phyloP scores from a whole-genome alignment of 1,284 basidiomycete genomes.

The Heliocybe sulcata region DNA sequence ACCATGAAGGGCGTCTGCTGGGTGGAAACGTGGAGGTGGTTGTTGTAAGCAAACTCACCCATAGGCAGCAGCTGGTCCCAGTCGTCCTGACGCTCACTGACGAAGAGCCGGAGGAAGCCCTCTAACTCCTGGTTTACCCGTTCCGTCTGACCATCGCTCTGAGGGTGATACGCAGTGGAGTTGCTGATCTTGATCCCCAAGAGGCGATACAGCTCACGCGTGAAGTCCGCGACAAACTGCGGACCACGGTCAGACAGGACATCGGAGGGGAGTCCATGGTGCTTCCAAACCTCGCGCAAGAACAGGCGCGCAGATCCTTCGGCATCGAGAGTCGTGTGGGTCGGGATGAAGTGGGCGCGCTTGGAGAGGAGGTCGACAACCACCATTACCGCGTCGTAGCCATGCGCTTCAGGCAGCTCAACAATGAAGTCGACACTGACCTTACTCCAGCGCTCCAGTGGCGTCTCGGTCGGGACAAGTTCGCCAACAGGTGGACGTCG shows the following conservation, averaged over 20 bases:
- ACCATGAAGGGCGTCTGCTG: no score
- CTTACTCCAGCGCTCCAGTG: slow-evolving; percentile 7
- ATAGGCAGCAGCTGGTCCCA: slow-evolving; percentile 27
- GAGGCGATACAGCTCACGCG: neutral
- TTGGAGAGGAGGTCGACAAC: slow-evolving; percentile 13
- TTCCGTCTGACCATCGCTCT: slow-evolving; percentile 39
- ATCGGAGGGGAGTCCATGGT: slow-evolving; percentile 13
- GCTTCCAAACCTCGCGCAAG: slow-evolving; percentile 9
- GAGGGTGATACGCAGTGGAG: slow-evolving; percentile 25
- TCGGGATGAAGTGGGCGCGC: slow-evolving; percentile 10
- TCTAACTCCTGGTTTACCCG: slow-evolving; percentile 31
- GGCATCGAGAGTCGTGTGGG: slow-evolving; percentile 10
- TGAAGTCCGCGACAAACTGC: slow-evolving; percentile 13
- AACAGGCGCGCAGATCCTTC: slow-evolving; percentile 9
- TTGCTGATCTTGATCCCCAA: slow-evolving; percentile 1
- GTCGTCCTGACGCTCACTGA: slow-evolving; percentile 27
- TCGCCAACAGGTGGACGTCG: neutral
- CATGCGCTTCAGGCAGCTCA: slow-evolving; percentile 5
- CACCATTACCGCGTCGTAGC: slow-evolving; percentile 14
- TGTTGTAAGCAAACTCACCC: slow-evolving; percentile 34
- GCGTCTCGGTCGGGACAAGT: slow-evolving; percentile 1
- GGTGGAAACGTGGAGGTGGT: slow-evolving; percentile 12
- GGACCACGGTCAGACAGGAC: slow-evolving; percentile 18
- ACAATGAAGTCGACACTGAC: slow-evolving; percentile 13
- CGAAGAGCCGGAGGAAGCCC: slow-evolving; percentile 25